phyloP scores from a whole-genome alignment of 768 basidiomycete genomes.

The Lactarius tabidus region DNA sequence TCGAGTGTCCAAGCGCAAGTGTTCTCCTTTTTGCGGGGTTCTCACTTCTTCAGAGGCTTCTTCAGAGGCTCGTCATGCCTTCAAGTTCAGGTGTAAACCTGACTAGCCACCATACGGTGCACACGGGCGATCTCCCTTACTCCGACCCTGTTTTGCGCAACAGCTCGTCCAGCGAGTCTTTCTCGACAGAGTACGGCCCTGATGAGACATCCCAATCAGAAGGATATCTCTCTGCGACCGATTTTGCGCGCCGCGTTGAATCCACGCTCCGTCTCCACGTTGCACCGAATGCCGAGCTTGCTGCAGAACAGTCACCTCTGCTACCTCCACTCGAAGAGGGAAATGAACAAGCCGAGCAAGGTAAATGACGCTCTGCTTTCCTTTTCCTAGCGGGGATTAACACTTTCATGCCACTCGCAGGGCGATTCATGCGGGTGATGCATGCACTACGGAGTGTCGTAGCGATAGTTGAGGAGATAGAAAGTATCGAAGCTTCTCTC shows the following conservation, averaged over 20 bases:
- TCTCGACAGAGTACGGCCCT: background rate
- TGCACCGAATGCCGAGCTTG: constrained; percentile 1
- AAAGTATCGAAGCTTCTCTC: constrained; percentile 5
- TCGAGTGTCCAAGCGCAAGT: background rate
- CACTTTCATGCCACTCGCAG: background rate
- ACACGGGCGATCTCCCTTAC: constrained; percentile 6
- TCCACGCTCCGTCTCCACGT: background rate
- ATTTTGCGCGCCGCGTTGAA: background rate
- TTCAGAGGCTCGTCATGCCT: background rate
- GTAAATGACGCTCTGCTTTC: background rate
- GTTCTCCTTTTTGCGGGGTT: background rate
- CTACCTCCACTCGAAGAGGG: constrained; percentile 3
- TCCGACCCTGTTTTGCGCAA: background rate
- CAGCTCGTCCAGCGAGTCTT: background rate
- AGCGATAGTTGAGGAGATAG: constrained; percentile 12
- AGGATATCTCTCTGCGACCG: background rate
- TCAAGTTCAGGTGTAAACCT: background rate
- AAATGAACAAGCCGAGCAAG: constrained; percentile 1
- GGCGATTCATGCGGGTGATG: constrained; percentile 8
- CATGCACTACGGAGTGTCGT: constrained; percentile 10
- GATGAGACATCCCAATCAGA: constrained; percentile 2
- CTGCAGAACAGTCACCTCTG: constrained; percentile 1
- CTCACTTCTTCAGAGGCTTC: background rate
- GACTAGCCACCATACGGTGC: background rate
- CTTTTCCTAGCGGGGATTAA: background rate